Base-by-base conservation (phyloP, 495 filamentous ascomycete species). In the Penicillium dipodomyicola region DNA sequence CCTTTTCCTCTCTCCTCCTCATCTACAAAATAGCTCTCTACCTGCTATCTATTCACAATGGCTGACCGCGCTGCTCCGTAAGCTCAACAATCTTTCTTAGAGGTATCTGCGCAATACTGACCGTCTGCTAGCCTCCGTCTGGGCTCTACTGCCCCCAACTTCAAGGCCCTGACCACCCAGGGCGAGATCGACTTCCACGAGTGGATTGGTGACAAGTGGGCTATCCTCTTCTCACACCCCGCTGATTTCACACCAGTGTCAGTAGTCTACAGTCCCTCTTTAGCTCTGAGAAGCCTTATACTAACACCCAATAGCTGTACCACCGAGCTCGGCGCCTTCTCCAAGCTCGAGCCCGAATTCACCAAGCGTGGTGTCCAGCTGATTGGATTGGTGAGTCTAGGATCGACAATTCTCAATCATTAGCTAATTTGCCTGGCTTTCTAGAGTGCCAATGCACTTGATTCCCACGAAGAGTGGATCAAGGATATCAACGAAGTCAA, bases 301-400 rank as follows among this genome's bases (percentile, higher is more conserved):
- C 37, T 52, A 17, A 52, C 25, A 20, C 11, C 2, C 2, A 25
- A 22, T 22, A 52, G 50, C 91, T 98, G 94, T 82, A 98, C 94
- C 73, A 98, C 94, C 57, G 94, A 98, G 84, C 88, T 98, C 62
- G 94, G 94, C 70, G 95, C 95, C 59, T 96, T 86, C 69, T 92
- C 95, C 64, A 96, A 96, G 76, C 88, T 97, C 60, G 90, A 96
- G 82, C 91, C 92, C 56, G 94, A 98, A 78, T 98, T 98, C 82
- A 82, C 82, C 67, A 91, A 90, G 78, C 89, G 94, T 64, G 89
- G 88, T 56, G 91, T 96, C 69, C 92, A 97, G 86, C 80, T 98
- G 68, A 96, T 98, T 63, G 94, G 94, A 59, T 84, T 98, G 59
- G 94, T 89, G 37, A 89, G 92, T 19, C 29, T 29, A 1, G 5